phyloP scores from a whole-genome alignment of 2,329 filamentous ascomycete genomes.

The Pyrenochaeta sp. region DNA sequence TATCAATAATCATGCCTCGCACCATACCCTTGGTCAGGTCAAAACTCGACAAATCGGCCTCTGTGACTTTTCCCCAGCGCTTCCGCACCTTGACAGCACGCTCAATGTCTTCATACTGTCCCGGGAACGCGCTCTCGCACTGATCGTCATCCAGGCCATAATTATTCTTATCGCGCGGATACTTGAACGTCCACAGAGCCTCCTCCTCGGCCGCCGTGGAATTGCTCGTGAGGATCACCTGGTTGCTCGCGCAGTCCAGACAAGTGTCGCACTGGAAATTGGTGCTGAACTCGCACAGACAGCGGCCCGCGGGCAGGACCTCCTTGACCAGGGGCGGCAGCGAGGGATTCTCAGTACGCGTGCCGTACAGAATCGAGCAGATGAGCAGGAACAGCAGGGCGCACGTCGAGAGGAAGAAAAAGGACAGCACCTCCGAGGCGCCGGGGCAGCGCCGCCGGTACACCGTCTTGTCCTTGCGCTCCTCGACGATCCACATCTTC shows the following conservation, averaged over 20 bases:
- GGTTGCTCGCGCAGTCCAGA: slow-evolving; percentile 39
- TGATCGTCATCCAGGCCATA: slow-evolving; percentile 40
- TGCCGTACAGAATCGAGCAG: slow-evolving; percentile 44
- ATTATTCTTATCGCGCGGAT: slow-evolving; percentile 37
- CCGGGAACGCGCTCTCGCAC: slow-evolving; percentile 41
- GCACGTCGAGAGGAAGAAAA: slow-evolving; percentile 37
- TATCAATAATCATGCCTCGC: slow-evolving; percentile 38
- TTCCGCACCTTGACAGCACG: slow-evolving; percentile 33
- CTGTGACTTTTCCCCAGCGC: slow-evolving; percentile 33
- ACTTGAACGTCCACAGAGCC: slow-evolving; percentile 38
- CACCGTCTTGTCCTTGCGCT: slow-evolving; percentile 35
- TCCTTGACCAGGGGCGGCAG: slow-evolving; percentile 41
- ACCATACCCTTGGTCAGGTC: slow-evolving; percentile 44
- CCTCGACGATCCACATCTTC: slow-evolving; percentile 32
- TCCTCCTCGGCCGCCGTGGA: slow-evolving; percentile 21
- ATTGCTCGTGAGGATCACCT: slow-evolving; percentile 25
- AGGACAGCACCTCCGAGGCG: slow-evolving; percentile 32
- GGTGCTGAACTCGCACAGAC: slow-evolving; percentile 42
- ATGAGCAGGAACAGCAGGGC: slow-evolving; percentile 40
- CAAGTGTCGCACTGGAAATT: slow-evolving; percentile 41
- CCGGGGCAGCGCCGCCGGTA: slow-evolving; percentile 37
- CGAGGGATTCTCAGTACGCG: slow-evolving; percentile 36
- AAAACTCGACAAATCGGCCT: slow-evolving; percentile 35
- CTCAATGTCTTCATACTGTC: slow-evolving; percentile 41
- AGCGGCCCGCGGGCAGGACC: slow-evolving; percentile 42